These are phyloP conservation scores for Neofusicoccum parvum DNA, from an alignment of 2,329 filamentous ascomycete genomes.

Conservation along the genomic window DNA sequence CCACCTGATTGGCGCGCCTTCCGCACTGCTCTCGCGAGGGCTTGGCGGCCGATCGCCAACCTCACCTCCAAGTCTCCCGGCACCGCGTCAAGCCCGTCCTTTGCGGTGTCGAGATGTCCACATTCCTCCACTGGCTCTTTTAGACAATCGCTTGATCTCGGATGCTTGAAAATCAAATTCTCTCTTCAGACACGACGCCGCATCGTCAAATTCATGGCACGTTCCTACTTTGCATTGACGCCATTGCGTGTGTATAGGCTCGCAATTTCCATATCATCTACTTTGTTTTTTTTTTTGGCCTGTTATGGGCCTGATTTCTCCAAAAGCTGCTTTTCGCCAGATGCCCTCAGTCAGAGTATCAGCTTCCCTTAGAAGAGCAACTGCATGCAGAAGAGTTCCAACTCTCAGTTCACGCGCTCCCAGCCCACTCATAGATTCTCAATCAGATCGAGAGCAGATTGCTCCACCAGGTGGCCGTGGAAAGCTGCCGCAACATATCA, in stretches of 20 bases:
- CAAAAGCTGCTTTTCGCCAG: too few species aligned
- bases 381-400: not conserved
- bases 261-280: too few species aligned
- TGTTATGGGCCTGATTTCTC: too few species aligned
- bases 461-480: not conserved
- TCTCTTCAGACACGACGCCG: not conserved
- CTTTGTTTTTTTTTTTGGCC: too few species aligned
- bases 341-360: too few species aligned
- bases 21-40: slow-evolving; percentile 5
- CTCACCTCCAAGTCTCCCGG: not conserved
- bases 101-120: too few species aligned
- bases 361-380: not conserved
- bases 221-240: too few species aligned
- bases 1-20: slow-evolving; percentile 11
- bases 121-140: not conserved
- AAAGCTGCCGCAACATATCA: not conserved
- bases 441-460: not conserved
- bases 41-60: slow-evolving; percentile 18
- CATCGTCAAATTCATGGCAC: too few species aligned
- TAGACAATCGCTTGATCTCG: not conserved
- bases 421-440: not conserved
- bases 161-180: not conserved
- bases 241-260: too few species aligned
- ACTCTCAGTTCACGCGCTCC: not conserved
- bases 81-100: too few species aligned